Percentiles rank a stretch among this genome's conserved stretches.
Conservation (phyloP, 352 stramenopile genomes). For the Achlya hypogyna region DNA sequence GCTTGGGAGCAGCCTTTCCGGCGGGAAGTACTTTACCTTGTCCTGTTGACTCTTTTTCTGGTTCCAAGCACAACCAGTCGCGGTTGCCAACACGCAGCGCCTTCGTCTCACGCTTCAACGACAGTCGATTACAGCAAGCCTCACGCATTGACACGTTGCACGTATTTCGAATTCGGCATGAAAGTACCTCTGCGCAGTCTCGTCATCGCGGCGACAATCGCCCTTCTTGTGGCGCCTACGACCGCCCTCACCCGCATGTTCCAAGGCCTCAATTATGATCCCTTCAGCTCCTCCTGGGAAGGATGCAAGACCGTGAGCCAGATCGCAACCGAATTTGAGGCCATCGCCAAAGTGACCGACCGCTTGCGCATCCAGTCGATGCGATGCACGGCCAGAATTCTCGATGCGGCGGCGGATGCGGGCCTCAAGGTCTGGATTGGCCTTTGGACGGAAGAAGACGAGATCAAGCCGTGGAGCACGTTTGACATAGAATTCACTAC, state of each 20-base stretch:
- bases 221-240: too few relatives aligned
- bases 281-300: not conserved
- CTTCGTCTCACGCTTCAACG: too few relatives aligned
- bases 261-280: constrained; percentile 7
- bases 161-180: too few relatives aligned
- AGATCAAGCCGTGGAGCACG: constrained; percentile 1
- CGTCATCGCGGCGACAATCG: too few relatives aligned
- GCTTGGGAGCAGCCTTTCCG: too few relatives aligned
- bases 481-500: constrained; percentile 33
- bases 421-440: constrained; percentile 52
- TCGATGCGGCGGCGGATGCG: constrained; percentile 37
- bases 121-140: too few relatives aligned
- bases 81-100: too few relatives aligned
- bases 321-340: not conserved
- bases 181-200: too few relatives aligned
- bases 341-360: constrained; percentile 33
- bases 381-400: constrained; percentile 25
- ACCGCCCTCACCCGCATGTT: not conserved
- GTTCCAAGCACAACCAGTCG: too few relatives aligned
- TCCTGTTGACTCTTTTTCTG: too few relatives aligned
- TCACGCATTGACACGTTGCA: too few relatives aligned
- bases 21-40: too few relatives aligned
- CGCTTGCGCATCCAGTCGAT: constrained; percentile 50
- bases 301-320: not conserved
- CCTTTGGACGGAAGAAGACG: constrained; percentile 36